Base-by-base conservation (phyloP, 345 rosid genomes). In the Isatis tinctoria region DNA sequence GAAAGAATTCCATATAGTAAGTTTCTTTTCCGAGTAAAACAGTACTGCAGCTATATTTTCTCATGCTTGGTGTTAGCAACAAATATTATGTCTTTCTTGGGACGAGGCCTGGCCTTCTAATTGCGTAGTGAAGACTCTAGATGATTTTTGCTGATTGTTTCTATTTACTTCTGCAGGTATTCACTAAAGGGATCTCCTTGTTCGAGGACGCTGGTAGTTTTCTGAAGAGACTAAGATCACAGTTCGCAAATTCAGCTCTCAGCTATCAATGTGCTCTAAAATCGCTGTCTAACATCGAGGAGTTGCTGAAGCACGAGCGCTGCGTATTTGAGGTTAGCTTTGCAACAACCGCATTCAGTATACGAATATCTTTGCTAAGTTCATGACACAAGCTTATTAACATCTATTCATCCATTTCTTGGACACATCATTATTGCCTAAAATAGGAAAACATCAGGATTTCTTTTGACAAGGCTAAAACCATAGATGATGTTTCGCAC, bases 281-380 rank as follows among this genome's bases (percentile, higher is more conserved):
- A 82, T 72, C 60, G 36, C 86, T 92, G 63, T 73, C 85, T 74
- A 86, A 72, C 66, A 77, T 89, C 53, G 85, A 86, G 70, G 87
- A 86, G 75, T 87, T 90, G 84, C 74, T 96, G 83, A 83, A 80
- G 74, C 77, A 70, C 48, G 99, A 90, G 77, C 82, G 72, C 51
- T 10, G 71, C 51, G 70, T 71, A 40, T 90, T 87, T 80, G 84
- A 89, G 98, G 98, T 96, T 79, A 48, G 90, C 73, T 73, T 75
- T 35, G 40, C 70, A 51, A 49, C 48, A 11, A 28, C 18, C 64
- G 10, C 47, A 33, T 36, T 56, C 10, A 26, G 45, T 53, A 60
- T 69, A 32, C 45, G 67, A 16, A 10, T 61, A 33, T 67, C 8
- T 60, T 52, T 73, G 30, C 52, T 22, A 35, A 58, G 28, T 60